phyloP scores from a whole-genome alignment of 805 yeast genomes.

The Metschnikowia lunata region DNA sequence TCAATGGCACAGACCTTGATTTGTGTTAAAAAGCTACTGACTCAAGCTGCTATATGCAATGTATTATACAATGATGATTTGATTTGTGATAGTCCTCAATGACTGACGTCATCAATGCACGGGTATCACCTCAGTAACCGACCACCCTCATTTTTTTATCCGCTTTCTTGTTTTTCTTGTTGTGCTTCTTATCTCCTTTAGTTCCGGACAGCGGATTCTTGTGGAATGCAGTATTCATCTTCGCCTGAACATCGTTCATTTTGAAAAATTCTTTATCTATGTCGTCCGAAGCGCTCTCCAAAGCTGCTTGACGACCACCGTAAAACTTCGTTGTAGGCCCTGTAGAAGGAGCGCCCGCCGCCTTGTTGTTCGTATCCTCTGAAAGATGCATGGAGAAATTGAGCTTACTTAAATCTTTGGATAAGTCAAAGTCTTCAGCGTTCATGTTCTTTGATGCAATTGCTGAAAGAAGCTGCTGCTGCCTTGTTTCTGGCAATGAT shows the following conservation, averaged over 20 bases:
- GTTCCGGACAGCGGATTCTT: slow-evolving; percentile 25
- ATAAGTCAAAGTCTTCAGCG: slow-evolving; percentile 53
- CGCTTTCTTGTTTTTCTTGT: slow-evolving; percentile 71
- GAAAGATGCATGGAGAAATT: slow-evolving; percentile 78
- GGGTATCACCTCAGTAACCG: slow-evolving; percentile 10
- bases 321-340: slow-evolving; percentile 51
- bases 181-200: slow-evolving; percentile 51
- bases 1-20: slow-evolving; percentile 7
- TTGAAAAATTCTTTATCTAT: slow-evolving; percentile 83
- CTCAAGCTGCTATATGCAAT: background rate
- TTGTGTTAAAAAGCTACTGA: background rate
- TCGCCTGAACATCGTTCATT: slow-evolving; percentile 61
- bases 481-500: slow-evolving; percentile 67
- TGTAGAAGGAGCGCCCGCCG: slow-evolving; percentile 19
- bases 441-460: slow-evolving; percentile 51
- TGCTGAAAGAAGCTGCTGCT: slow-evolving; percentile 64
- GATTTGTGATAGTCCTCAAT: too few species aligned
- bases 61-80: background rate
- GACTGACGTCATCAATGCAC: too few species aligned
- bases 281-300: slow-evolving; percentile 73
- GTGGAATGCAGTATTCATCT: slow-evolving; percentile 71
- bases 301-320: slow-evolving; percentile 81
- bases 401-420: slow-evolving; percentile 64
- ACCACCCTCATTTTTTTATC: slow-evolving; percentile 38
- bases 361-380: slow-evolving; percentile 20